phyloP scores from a whole-genome alignment of 2,329 filamentous ascomycete species.

The Penicillium glabrum region DNA sequence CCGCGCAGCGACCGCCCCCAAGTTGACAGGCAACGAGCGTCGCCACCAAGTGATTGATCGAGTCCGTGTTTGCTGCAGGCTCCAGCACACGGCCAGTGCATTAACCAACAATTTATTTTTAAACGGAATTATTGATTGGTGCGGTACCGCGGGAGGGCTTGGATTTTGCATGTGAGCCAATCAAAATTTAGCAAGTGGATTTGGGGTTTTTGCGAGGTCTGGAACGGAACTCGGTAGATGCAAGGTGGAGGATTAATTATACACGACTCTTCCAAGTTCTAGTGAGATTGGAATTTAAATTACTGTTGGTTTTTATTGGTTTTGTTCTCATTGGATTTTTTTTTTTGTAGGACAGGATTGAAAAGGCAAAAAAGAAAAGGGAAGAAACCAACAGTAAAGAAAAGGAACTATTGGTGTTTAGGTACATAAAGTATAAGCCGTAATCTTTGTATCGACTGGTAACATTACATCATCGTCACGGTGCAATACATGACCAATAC shows the following conservation, averaged over 20 bases:
- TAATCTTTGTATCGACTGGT: background rate
- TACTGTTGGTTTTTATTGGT: no score
- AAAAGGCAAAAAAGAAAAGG: background rate
- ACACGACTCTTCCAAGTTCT: background rate
- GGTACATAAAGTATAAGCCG: background rate
- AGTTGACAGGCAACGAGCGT: constrained; percentile 16
- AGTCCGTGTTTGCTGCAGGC: constrained; percentile 12
- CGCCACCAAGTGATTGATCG: constrained; percentile 1
- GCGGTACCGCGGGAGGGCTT: constrained; percentile 3
- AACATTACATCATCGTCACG: background rate
- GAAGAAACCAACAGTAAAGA: background rate
- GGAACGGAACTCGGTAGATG: constrained; percentile 21
- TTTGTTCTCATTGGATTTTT: no score
- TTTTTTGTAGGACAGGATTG: no score
- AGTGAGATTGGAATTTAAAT: no score
- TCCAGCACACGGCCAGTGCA: constrained; percentile 24
- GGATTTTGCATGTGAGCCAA: constrained; percentile 10
- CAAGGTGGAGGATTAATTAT: constrained; percentile 7
- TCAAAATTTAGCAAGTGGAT: constrained; percentile 6
- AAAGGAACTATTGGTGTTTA: background rate
- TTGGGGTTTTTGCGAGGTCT: constrained; percentile 10
- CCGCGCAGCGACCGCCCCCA: no score
- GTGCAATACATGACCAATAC: constrained; percentile 13
- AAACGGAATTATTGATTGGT: constrained; percentile 15
- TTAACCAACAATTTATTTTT: constrained; percentile 13